Evolutionary conservation across 164 flowering plant genomes (phyloP).

Genomic region (Vitis riparia): DNA sequence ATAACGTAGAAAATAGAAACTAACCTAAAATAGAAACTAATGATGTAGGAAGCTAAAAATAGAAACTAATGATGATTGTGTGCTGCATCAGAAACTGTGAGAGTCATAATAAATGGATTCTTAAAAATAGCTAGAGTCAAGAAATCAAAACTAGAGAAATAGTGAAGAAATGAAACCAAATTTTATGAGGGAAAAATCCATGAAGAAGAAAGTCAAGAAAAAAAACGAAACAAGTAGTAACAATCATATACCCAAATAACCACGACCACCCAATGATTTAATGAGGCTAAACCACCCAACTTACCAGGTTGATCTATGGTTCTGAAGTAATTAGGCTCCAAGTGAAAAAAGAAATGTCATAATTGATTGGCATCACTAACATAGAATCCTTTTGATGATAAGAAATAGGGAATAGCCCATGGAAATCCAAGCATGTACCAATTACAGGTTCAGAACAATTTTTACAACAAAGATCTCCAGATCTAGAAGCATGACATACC

Average conservation of each 20-base stretch:
- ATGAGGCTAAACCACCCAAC: background rate
- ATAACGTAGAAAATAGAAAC: no score
- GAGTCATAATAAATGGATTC: no score
- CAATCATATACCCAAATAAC: background rate
- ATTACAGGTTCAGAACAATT: background rate
- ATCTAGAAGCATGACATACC: conserved; percentile 8
- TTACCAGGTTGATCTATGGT: background rate
- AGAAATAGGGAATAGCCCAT: background rate
- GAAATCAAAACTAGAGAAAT: no score
- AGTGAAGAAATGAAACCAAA: no score
- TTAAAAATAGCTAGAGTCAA: no score
- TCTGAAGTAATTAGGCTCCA: background rate
- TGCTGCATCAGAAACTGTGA: no score
- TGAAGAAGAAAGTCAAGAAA: no score
- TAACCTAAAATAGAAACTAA: no score
- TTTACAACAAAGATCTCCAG: conserved; percentile 1
- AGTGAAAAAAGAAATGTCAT: background rate
- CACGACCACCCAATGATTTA: background rate
- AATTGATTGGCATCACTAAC: background rate
- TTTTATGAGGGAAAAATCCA: no score
- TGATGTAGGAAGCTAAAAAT: no score
- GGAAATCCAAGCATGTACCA: background rate
- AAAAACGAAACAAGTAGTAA: no score
- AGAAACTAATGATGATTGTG: no score
- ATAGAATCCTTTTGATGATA: background rate